Evolutionary conservation across 306 rosid species (phyloP).

Genomic region (Quercus dentata): DNA sequence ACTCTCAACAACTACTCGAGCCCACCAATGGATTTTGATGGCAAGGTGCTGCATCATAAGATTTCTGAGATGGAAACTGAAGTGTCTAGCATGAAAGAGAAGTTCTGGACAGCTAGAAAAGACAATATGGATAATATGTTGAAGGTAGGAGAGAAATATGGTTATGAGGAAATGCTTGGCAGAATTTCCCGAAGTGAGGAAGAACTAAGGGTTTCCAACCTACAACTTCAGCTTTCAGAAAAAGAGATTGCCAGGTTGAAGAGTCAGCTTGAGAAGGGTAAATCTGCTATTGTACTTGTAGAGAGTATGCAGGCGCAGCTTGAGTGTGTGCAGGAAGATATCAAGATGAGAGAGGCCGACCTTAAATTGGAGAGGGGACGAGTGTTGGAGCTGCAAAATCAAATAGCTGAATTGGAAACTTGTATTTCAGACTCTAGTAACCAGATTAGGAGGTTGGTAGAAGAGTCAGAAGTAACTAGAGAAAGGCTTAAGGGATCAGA

Average conservation of each 20-base stretch:
- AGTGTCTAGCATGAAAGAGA: conserved; percentile 33
- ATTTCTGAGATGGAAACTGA: conserved; percentile 34
- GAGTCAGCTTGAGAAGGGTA: conserved; percentile 27
- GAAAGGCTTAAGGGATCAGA: conserved; percentile 38
- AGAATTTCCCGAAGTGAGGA: conserved; percentile 32
- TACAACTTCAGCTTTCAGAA: conserved; percentile 42
- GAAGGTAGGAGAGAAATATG: conserved; percentile 15
- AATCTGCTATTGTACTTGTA: background rate
- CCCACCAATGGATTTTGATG: conserved; percentile 29
- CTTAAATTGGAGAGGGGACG: conserved; percentile 42
- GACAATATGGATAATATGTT: conserved; percentile 19
- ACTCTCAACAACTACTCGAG: conserved; percentile 21
- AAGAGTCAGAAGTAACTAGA: conserved; percentile 37
- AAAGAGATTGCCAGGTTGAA: conserved; percentile 30
- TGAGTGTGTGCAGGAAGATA: conserved; percentile 20
- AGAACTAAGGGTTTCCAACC: conserved; percentile 38
- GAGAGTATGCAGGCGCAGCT: conserved; percentile 28
- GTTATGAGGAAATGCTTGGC: conserved; percentile 37
- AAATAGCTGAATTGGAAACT: conserved; percentile 38
- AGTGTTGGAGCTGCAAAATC: conserved; percentile 39
- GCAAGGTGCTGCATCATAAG: conserved; percentile 27
- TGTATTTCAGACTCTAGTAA: conserved; percentile 29
- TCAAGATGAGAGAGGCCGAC: conserved; percentile 42
- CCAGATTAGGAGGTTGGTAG: conserved; percentile 40
- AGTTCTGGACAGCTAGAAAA: conserved; percentile 16